Base-by-base conservation (phyloP, 495 filamentous ascomycete species). In the Darksidea phi region DNA sequence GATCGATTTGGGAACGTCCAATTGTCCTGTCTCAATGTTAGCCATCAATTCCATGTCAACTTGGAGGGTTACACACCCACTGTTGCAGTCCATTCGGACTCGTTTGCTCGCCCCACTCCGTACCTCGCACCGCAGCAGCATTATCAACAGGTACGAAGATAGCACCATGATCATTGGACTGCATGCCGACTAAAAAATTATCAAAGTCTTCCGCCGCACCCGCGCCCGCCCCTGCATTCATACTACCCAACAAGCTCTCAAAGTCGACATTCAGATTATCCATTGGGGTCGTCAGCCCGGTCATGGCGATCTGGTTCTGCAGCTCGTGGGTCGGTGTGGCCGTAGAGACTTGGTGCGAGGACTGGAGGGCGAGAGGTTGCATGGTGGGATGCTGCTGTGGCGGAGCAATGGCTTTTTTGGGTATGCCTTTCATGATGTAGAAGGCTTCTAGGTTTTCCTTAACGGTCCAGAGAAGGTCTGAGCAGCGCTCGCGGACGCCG, bases 361-460 rank as follows among this genome's bases (percentile, higher is more conserved):
- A 21, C n/a, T 57, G 52, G 32, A 50, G 26, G 7, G 51, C 18
- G 8, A 42, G 45, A 4, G 55, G 50, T 15, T 57, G 51, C 46
- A 55, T 48, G 2, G 28, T 56, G 10, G 42, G 28, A 12, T 50
- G 50, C 10, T 52, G 43, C 15, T n/a, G 28, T 12, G 25, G n/a
- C 17, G 36, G 41, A 18, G 21, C 20, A n/a, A 38, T 50, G 37
- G 45, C 46, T 24, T 60, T 67, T 12, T 59, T 52, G 3, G 41
- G 41, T 6, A 64, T 49, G 21, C 60, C 66, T 36, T 63, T 63
- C 61, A 64, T 64, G 23, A 60, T 58, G 41, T 64, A 68, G 48
- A 64, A 68, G 1, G 56, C 60, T 26, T 68, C 66, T 4, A 68
- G 53, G 34, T 61, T 68, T 52, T 68, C 66, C 34, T 68, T 68